These are phyloP conservation scores for Pisolithus albus DNA, from an alignment of 768 basidiomycete species.

Conservation along the genomic window DNA sequence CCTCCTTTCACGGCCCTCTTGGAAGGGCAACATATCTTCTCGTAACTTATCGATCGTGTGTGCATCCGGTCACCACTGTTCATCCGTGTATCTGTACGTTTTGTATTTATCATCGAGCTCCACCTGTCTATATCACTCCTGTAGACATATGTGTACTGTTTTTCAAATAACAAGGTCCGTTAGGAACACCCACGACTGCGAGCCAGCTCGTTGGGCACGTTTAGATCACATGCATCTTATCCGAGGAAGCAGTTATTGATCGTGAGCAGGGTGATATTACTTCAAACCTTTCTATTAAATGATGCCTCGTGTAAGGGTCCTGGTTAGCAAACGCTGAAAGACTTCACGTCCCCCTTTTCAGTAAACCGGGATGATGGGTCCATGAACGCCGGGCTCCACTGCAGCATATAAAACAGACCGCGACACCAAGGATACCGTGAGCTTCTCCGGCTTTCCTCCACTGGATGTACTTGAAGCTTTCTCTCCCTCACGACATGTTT, in stretches of 20 bases:
- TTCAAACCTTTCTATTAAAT: constrained; percentile 23
- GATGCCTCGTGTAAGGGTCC: constrained; percentile 20
- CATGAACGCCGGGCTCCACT: constrained; percentile 13
- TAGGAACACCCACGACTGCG: constrained; percentile 21
- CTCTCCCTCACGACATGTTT: constrained; percentile 21
- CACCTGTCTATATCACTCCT: constrained; percentile 14
- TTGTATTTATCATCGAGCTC: constrained; percentile 20
- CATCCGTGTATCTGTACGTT: constrained; percentile 25
- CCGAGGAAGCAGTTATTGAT: constrained; percentile 17
- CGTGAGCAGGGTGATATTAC: constrained; percentile 25
- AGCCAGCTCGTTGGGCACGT: constrained; percentile 17
- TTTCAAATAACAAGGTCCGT: constrained; percentile 11
- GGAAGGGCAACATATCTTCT: constrained; percentile 28
- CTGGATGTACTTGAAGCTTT: constrained; percentile 20
- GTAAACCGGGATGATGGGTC: constrained; percentile 9
- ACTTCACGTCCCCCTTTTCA: constrained; percentile 12
- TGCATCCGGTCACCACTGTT: constrained; percentile 11
- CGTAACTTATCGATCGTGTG: constrained; percentile 27
- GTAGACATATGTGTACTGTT: constrained; percentile 11
- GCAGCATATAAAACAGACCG: constrained; percentile 19
- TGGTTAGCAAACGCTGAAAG: constrained; percentile 10
- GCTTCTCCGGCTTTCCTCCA: constrained; percentile 8
- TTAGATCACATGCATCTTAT: constrained; percentile 27
- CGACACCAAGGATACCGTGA: neutral
- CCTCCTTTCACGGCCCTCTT: constrained; percentile 69